Percentiles rank a stretch among this genome's conserved stretches.
phyloP scores from a whole-genome alignment of 495 filamentous ascomycete species.

The Sabuloglossum arenarium region DNA sequence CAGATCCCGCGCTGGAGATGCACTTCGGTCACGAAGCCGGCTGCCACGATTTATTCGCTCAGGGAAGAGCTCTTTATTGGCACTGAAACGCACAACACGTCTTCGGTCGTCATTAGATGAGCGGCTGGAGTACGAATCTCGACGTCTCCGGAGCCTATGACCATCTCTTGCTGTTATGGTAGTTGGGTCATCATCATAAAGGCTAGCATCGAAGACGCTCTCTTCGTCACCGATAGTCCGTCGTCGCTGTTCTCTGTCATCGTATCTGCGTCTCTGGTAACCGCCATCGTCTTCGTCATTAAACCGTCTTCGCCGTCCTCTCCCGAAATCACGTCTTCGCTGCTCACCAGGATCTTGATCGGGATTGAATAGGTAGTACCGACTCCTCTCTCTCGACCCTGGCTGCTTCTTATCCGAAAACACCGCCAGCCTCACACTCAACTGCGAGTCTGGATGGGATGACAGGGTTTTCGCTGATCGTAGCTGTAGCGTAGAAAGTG shows the following conservation, averaged over 20 bases:
- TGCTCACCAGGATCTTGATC: slow-evolving; percentile 69
- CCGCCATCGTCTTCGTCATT: slow-evolving; percentile 31
- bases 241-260: slow-evolving; percentile 32
- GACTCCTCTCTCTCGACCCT: slow-evolving; percentile 56
- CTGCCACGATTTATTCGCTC: slow-evolving; percentile 8
- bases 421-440: slow-evolving; percentile 55
- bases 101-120: not conserved
- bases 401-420: slow-evolving; percentile 56
- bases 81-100: slow-evolving; percentile 9
- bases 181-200: slow-evolving; percentile 54
- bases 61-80: slow-evolving; percentile 18
- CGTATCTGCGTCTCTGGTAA: slow-evolving; percentile 33
- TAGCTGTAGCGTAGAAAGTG: slow-evolving; percentile 25
- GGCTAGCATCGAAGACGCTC: slow-evolving; percentile 41
- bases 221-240: slow-evolving; percentile 25
- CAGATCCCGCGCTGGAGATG: slow-evolving; percentile 49
- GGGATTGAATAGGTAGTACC: slow-evolving; percentile 81
- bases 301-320: slow-evolving; percentile 15
- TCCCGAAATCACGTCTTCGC: slow-evolving; percentile 26
- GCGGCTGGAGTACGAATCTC: not conserved
- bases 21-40: slow-evolving; percentile 40
- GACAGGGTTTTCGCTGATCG: slow-evolving; percentile 42
- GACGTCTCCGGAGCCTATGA: not conserved
- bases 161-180: not conserved
- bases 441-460: slow-evolving; percentile 40